phyloP scores from a whole-genome alignment of 257 asterid species.

The Lycium barbarum region DNA sequence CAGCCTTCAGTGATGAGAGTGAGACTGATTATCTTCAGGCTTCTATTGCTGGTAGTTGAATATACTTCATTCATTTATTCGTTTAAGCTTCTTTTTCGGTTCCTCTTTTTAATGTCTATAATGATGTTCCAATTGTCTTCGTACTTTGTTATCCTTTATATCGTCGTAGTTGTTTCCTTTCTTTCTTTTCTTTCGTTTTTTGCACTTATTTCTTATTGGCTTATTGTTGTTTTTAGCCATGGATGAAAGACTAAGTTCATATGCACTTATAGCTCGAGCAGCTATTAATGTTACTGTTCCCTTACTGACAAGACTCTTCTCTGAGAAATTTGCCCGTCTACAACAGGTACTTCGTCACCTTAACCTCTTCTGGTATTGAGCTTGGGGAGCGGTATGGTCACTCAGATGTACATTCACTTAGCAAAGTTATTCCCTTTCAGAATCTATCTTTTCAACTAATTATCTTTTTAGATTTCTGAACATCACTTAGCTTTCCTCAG shows the following conservation, averaged over 20 bases:
- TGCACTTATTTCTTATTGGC: conserved; percentile 32
- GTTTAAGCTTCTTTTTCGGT: conserved; percentile 29
- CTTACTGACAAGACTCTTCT: conserved; percentile 66
- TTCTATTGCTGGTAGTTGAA: conserved; percentile 70
- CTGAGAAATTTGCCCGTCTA: conserved; percentile 70
- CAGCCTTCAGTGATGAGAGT: conserved; percentile 74
- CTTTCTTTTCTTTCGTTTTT: background rate
- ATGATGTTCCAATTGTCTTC: background rate
- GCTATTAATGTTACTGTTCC: conserved; percentile 73
- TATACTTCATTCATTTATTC: conserved; percentile 21
- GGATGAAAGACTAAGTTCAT: conserved; percentile 96
- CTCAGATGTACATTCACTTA: conserved; percentile 16
- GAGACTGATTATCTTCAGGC: conserved; percentile 72
- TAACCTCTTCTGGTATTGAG: background rate
- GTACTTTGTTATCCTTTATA: conserved; percentile 15
- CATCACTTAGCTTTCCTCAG: background rate
- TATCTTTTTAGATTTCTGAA: background rate
- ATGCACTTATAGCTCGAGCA: conserved; percentile 98
- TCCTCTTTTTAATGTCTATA: background rate
- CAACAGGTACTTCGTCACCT: conserved; percentile 63
- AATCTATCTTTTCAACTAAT: conserved; percentile 7
- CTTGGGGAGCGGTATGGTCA: conserved; percentile 10
- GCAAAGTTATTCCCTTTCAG: conserved; percentile 11
- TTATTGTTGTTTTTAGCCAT: conserved; percentile 63
- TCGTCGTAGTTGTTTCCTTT: background rate